Percentiles rank a stretch among this genome's conserved stretches.
These are phyloP conservation scores for Aspergillus ustus DNA, from an alignment of 2,329 filamentous ascomycete genomes.

Conservation along the genomic window DNA sequence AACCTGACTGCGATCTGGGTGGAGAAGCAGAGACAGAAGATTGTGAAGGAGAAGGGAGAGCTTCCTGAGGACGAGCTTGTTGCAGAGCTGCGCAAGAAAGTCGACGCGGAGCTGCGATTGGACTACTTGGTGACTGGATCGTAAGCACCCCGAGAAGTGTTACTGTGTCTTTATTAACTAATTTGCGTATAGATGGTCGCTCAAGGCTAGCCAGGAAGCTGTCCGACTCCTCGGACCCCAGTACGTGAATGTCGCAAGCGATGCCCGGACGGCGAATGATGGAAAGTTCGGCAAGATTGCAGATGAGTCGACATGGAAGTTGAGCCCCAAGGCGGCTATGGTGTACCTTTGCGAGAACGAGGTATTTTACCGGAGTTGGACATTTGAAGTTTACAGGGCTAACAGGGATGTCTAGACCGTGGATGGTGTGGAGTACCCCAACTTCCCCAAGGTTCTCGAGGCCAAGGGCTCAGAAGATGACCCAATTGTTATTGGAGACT, in stretches of 20 bases:
- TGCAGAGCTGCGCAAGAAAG: conserved; percentile 64
- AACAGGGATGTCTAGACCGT: conserved; percentile 36
- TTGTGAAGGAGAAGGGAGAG: conserved; percentile 51
- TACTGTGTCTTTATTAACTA: not conserved
- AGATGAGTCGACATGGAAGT: conserved; percentile 73
- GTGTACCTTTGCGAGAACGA: conserved; percentile 95
- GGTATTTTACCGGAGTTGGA: not conserved
- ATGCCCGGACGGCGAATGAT: conserved; percentile 65
- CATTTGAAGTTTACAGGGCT: not conserved
- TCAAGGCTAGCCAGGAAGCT: conserved; percentile 87
- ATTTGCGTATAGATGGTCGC: conserved; percentile 64
- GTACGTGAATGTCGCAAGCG: conserved; percentile 75
- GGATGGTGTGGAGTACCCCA: conserved; percentile 87
- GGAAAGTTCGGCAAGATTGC: conserved; percentile 89
- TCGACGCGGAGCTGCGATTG: conserved; percentile 73
- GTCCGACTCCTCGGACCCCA: conserved; percentile 75
- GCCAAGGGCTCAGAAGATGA: conserved; percentile 59
- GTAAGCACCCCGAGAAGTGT: conserved; percentile 2
- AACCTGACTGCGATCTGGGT: conserved; percentile 87
- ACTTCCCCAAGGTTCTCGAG: conserved; percentile 68
- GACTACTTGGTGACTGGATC: conserved; percentile 91
- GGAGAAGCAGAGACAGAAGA: conserved; percentile 62
- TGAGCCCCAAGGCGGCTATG: conserved; percentile 68
- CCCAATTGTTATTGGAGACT: conserved; percentile 84
- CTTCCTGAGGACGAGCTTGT: conserved; percentile 61